Conservation (phyloP, 1,284 basidiomycete species). For the Melampsora americana region DNA sequence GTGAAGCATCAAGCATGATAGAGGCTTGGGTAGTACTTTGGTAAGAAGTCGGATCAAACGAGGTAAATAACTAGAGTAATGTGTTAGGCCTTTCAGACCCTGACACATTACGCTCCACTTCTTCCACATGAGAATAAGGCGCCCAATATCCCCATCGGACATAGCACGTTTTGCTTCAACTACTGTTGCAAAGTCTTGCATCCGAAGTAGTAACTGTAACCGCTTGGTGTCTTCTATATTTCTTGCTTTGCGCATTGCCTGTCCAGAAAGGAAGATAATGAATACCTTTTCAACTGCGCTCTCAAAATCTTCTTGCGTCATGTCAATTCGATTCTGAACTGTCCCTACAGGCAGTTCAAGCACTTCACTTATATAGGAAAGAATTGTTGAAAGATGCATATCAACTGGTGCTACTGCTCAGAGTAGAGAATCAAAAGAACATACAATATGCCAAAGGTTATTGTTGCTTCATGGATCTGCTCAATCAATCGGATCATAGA, state of each 20-base stretch:
- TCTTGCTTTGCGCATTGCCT: no score
- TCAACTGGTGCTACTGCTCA: no score
- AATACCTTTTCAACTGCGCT: no score
- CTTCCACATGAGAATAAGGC: conserved; percentile 8
- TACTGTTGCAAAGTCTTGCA: conserved; percentile 3
- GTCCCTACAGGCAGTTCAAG: no score
- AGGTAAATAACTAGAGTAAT: conserved; percentile 7
- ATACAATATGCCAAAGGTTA: neutral
- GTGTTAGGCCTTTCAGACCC: neutral
- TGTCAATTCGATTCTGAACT: no score
- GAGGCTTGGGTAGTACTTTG: neutral
- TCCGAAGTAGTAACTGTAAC: neutral
- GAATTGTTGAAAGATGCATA: no score
- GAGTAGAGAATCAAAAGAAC: neutral
- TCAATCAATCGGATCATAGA: conserved; percentile 1
- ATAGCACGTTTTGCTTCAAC: neutral
- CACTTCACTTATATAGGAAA: no score
- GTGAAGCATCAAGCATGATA: neutral
- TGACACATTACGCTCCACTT: neutral
- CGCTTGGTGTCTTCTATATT: no score
- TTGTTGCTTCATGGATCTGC: conserved; percentile 3
- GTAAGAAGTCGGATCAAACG: neutral
- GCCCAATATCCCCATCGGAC: conserved; percentile 8
- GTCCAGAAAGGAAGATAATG: no score
- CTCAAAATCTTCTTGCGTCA: no score